Base-by-base conservation (phyloP, 2,329 filamentous ascomycete species). In the Clathrospora elynae region DNA sequence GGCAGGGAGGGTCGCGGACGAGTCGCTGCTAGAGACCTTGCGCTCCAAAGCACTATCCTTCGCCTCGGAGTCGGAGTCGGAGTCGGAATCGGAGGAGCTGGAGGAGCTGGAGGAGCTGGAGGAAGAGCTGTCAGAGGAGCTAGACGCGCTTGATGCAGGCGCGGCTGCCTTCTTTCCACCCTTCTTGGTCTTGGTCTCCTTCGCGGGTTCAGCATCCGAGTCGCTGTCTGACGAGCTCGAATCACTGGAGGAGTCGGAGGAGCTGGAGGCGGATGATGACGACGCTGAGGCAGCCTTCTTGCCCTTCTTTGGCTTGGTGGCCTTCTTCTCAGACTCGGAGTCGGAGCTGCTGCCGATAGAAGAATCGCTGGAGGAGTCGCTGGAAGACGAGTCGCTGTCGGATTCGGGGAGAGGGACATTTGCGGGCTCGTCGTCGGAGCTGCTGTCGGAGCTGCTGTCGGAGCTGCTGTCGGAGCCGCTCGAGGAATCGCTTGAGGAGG, bases 1-100 rank as follows among this genome's bases (percentile, higher is more conserved):
- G 28, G 55, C 61, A 20, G 59, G 49, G 26, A 71, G 51, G 10
- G 71, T 72, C 6, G 64, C 64, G 35, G 66, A 73, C 29, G 75
- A 69, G 37, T 61, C 58, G 23, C 76, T 74, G 44, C 79, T 79
- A 7, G 82, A 81, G 38, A 48, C 44, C 41, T 65, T 65, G 32
- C 53, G 54, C 19, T 57, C 46, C 31, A 26, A 31, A 6, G 53
- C 30, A 10, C 30, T 42, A 9, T 38, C 12, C 57, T 77, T 76
- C 8, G 51, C 32, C 32, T 58, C 33, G n/a, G 58, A 52, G 13
- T 54, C 46, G 11, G 43, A 46, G 35, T 51, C 47, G 6, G 45
- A 51, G 18, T 63, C 52, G 18, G 31, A 49, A 10, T 55, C 59
- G 12, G 55, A 55, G 26, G 54, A 52, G 41, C 46, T 49, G 13